Conservation (phyloP, 352 stramenopile species). For the Pythium monospermum region DNA sequence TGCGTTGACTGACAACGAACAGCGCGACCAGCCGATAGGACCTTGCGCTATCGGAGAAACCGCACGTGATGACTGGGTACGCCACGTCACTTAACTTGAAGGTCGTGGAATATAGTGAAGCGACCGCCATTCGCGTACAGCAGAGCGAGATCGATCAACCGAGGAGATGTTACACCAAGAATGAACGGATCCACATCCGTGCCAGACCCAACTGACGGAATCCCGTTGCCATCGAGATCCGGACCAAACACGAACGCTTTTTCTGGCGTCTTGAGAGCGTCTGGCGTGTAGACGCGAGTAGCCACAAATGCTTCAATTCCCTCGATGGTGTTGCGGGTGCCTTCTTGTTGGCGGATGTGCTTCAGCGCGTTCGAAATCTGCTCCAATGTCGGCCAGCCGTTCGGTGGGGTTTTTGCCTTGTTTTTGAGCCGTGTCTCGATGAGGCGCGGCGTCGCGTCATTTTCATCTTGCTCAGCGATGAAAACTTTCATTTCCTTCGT, state of each 20-base stretch:
- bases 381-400: background rate
- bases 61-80: slow-evolving; percentile 1
- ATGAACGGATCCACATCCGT: slow-evolving; percentile 1
- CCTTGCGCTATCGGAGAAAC: background rate
- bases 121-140: background rate
- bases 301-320: background rate
- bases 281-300: background rate
- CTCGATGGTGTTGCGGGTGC: background rate
- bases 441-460: background rate
- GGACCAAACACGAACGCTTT: background rate
- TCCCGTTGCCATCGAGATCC: background rate
- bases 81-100: slow-evolving; percentile 1
- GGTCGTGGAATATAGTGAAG: background rate
- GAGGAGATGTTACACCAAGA: background rate
- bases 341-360: background rate
- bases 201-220: background rate
- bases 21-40: background rate
- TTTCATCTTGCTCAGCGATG: slow-evolving; percentile 1
- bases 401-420: background rate
- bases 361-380: background rate
- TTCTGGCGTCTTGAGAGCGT: background rate
- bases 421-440: slow-evolving; percentile 3
- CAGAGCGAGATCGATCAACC: background rate
- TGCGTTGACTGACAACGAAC: slow-evolving; percentile 3
- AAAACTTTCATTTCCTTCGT: background rate